Base-by-base conservation (phyloP, 352 stramenopile genomes). In the Phytophthora brassicae region DNA sequence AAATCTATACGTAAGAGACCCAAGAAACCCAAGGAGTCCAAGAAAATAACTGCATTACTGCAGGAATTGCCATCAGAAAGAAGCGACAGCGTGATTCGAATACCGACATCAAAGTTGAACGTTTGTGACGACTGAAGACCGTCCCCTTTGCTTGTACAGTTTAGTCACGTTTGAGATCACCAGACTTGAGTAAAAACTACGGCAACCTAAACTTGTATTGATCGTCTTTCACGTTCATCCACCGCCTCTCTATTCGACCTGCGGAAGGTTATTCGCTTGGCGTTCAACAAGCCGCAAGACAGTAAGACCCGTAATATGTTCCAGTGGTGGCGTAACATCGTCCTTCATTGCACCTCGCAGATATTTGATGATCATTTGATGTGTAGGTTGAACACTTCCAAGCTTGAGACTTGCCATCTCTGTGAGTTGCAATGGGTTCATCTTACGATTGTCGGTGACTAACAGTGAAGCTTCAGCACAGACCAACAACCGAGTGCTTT, bases 351-450 rank as follows among this genome's bases (percentile, higher is more conserved):
- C 70, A 22, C 84, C 79, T 35, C 84, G 82, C n/a, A 94, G 53
- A 51, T 88, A 91, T 56, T 90, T 89, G 55, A 88, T 80, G 67
- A 94, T 89, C 79, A 94, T 89, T 42, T 91, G 82, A 44, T 94
- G 84, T 17, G 81, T 88, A n/a, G 84, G 84, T 56, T 90, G 81
- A 35, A 90, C 81, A 61, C 77, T 94, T 13, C 72, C 63, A n/a
- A 90, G 58, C 54, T 85, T 86, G 28, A 93, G 77, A 44, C 74
- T 88, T 19, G 80, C 84, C 73, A 90, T 91, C 47, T 93, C 84
- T 0, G 78, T 78, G 6, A 92, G 49, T 33, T 93, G 84, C 24
- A 93, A 61, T 22, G 84, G 70, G 36, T 86, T 90, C 53, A 92
- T 67, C 52, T 81, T 87, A 31, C 82, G 70, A 11, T 79, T 68